Evolutionary conservation across 176 grass and related monocot genomes (phyloP).

Genomic region (Aechmea fasciata): DNA sequence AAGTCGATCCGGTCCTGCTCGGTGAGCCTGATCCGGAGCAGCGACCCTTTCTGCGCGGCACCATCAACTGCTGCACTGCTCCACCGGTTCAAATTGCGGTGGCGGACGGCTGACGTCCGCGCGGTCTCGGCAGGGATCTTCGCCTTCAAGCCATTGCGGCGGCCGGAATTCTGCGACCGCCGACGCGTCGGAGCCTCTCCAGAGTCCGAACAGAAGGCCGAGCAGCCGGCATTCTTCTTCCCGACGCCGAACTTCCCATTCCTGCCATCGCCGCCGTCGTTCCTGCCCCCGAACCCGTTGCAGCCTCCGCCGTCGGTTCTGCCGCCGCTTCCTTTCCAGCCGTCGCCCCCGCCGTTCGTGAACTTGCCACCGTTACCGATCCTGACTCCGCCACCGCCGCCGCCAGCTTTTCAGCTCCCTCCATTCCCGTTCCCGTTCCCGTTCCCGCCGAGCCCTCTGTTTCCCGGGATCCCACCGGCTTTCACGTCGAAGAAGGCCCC

Average conservation of each 20-base stretch:
- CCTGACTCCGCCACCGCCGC: background rate
- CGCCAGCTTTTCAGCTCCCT: background rate
- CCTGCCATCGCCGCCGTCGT: slow-evolving; percentile 2
- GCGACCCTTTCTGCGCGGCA: background rate
- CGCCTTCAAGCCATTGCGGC: background rate
- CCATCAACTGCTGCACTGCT: background rate
- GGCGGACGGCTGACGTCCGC: background rate
- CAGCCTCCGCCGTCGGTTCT: background rate
- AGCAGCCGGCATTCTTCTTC: background rate
- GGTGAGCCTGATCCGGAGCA: slow-evolving; percentile 5
- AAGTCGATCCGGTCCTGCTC: background rate
- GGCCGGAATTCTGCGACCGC: background rate
- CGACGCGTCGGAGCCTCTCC: too few relatives aligned
- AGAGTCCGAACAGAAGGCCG: background rate
- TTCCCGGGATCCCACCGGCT: background rate
- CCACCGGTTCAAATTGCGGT: background rate
- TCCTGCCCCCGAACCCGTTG: background rate
- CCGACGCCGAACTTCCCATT: slow-evolving; percentile 3
- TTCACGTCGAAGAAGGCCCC: background rate
- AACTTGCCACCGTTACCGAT: background rate
- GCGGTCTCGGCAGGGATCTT: slow-evolving; percentile 8
- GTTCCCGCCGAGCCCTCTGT: background rate
- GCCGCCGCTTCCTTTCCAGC: slow-evolving; percentile 2
- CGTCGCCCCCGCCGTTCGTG: background rate
- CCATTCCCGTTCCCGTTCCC: background rate